Evolutionary conservation across 371 early-diverging fungal genomes (phyloP).

Genomic region (Capillidium rhysosporum): DNA sequence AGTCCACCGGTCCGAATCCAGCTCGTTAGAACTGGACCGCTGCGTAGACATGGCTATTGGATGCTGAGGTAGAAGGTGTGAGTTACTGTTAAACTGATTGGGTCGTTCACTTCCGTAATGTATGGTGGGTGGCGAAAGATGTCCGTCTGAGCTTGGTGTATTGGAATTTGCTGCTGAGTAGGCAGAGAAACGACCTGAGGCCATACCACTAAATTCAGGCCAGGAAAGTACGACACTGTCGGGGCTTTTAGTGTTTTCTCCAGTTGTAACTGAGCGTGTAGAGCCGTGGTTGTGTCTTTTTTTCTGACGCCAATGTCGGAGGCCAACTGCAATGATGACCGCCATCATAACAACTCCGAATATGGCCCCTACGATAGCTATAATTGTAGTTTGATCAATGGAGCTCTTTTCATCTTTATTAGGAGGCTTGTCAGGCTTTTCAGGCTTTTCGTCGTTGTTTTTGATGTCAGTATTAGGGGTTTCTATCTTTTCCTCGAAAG

Average conservation of each 20-base stretch:
- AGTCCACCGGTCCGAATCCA: too few species aligned
- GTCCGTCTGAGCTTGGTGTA: neutral
- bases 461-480: neutral
- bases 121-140: neutral
- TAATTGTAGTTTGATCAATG: neutral
- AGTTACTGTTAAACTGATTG: neutral
- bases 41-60: too few species aligned
- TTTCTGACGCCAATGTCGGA: conserved; percentile 6
- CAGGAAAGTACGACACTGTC: neutral
- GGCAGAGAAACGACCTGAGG: neutral
- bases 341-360: conserved; percentile 3
- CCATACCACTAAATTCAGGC: neutral
- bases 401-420: neutral
- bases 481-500: too few species aligned
- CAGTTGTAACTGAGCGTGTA: neutral
- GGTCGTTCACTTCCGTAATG: neutral
- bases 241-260: neutral
- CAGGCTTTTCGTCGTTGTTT: neutral
- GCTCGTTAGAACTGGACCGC: too few species aligned
- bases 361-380: neutral
- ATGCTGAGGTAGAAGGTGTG: too few species aligned
- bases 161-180: conserved; percentile 2
- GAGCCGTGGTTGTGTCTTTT: neutral
- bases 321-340: neutral
- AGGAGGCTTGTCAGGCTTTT: too few species aligned